Evolutionary conservation across 1,284 basidiomycete species (phyloP), one percentile per base, ranked within the genome.

Genomic region (Trametes pubescens): DNA sequence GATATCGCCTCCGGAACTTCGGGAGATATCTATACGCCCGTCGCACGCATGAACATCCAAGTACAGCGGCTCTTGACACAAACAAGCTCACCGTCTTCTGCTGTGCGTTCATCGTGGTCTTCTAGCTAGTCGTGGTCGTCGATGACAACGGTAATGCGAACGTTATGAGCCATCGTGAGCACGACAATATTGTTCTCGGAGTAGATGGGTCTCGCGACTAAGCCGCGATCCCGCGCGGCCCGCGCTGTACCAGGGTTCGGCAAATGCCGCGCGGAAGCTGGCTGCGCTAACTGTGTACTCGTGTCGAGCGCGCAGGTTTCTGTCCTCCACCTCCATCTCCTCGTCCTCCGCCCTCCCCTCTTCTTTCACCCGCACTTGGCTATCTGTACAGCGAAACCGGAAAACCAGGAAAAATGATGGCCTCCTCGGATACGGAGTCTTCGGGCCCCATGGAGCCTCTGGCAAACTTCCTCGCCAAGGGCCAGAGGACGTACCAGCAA

Each of bases 401-500:
- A 59, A 61, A 84, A 84, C 24, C n/a, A 44, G 37, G 21, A 29
- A 67, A 63, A 68, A 71, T 71, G 71, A 72, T 72, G 71, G 67
- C 70, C 54, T 70, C 71, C 2, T 66, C 68, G 82, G 85, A 86
- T 68, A 74, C 80, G 22, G 79, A 78, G 60, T 74, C 81, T 32
- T 79, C 84, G 26, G 79, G 82, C 9, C 85, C 86, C 22, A 74
- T 86, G 59, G 82, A 86, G 70, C 86, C 85, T 62, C 73, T 87
- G 57, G 76, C 79, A 22, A 80, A 80, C 34, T 81, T 84, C 59
- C 84, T 82, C 69, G 75, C 79, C 22, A 84, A 85, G 71, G 59
- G 84, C 16, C 82, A 84, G 71, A 84, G 92, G 35, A 85, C 88
- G 74, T 93, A 95, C 76, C 96, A 98, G 78, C 88, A 90, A 72